These are phyloP conservation scores for Physcomitrium patens DNA, from an alignment of 225 moss, liverwort and hornwort genomes.

Conservation along the genomic window DNA sequence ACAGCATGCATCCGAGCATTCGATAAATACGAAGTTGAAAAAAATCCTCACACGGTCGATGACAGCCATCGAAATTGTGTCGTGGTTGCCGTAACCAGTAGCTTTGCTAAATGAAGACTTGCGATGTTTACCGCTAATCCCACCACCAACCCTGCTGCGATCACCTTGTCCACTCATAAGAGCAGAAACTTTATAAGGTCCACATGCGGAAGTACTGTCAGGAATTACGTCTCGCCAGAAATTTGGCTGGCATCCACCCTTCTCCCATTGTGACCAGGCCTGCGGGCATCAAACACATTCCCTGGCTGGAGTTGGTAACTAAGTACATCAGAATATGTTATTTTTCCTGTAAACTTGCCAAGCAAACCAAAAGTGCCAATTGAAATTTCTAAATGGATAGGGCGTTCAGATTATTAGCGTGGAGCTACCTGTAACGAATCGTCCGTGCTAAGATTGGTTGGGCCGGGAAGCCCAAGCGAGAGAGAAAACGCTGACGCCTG, in stretches of 20 bases:
- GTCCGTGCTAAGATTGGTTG: constrained; percentile 80
- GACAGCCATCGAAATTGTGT: constrained; percentile 96
- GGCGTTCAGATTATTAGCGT: neutral
- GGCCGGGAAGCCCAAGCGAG: constrained; percentile 82
- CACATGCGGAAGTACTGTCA: constrained; percentile 66
- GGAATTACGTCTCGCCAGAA: constrained; percentile 87
- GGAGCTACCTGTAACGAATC: constrained; percentile 63
- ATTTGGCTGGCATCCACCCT: constrained; percentile 83
- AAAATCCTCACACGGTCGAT: constrained; percentile 71
- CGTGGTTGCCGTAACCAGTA: constrained; percentile 75
- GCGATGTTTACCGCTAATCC: constrained; percentile 21
- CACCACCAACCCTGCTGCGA: constrained; percentile 18
- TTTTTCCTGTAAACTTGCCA: neutral
- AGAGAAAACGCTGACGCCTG: constrained; percentile 81
- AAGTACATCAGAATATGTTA: neutral
- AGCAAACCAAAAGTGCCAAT: neutral
- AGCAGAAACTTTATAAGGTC: constrained; percentile 65
- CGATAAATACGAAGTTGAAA: neutral
- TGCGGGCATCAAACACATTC: constrained; percentile 32
- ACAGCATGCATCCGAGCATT: neutral
- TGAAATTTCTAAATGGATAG: neutral
- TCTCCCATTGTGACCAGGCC: constrained; percentile 77
- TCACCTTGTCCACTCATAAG: constrained; percentile 18
- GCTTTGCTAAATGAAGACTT: constrained; percentile 49
- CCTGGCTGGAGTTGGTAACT: neutral